A percentile compares a stretch with the other conserved stretches of the same genome.
Evolutionary conservation across 208 protist genomes (phyloP).

Genomic region (Phytomonas francai): DNA sequence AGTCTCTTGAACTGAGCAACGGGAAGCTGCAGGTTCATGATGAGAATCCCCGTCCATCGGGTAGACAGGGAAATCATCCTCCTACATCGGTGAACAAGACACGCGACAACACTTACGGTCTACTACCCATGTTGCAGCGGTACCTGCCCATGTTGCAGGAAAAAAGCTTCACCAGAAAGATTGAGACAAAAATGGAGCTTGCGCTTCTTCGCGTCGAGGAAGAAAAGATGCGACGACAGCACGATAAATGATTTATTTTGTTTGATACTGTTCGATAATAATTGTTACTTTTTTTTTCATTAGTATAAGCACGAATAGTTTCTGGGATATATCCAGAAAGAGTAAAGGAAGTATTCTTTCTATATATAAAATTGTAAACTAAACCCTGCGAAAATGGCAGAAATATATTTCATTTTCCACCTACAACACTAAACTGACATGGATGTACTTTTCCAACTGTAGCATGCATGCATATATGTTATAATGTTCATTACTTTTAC

Average conservation of each 20-base stretch:
- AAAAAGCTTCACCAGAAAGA: slow-evolving; percentile 55
- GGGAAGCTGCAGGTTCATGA: background rate
- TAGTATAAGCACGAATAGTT: slow-evolving; percentile 1
- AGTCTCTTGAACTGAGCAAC: slow-evolving; percentile 1
- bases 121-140: slow-evolving; percentile 33
- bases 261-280: slow-evolving; percentile 8
- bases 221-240: slow-evolving; percentile 12
- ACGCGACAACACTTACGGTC: slow-evolving; percentile 10
- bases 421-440: background rate
- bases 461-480: background rate
- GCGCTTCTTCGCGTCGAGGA: slow-evolving; percentile 31
- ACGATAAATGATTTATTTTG: slow-evolving; percentile 6
- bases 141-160: slow-evolving; percentile 32
- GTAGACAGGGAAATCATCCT: background rate
- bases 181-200: slow-evolving; percentile 45
- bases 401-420: background rate
- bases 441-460: background rate
- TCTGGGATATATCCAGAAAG: background rate
- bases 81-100: background rate
- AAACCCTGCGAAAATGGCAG: background rate
- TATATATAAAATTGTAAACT: slow-evolving; percentile 6
- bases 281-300: slow-evolving; percentile 12
- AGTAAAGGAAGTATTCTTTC: slow-evolving; percentile 12
- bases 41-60: background rate
- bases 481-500: slow-evolving; percentile 12